Evolutionary conservation across 352 stramenopile species (phyloP).

Genomic region (Globisporangium viniferum): DNA sequence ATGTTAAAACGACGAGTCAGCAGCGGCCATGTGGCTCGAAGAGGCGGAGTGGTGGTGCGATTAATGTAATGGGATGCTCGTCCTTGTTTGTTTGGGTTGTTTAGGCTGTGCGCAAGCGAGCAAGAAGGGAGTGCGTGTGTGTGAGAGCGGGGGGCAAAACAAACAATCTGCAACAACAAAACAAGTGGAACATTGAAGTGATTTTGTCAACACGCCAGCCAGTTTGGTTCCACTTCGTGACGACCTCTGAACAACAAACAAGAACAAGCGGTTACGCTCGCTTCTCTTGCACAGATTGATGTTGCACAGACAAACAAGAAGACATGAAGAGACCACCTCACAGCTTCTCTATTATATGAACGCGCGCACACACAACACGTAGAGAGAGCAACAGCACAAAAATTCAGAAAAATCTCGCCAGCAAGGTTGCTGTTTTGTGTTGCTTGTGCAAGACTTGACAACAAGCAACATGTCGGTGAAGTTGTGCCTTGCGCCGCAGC

Average conservation of each 20-base stretch:
- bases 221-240: background rate
- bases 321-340: background rate
- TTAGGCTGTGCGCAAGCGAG: too few species aligned
- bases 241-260: background rate
- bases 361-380: background rate
- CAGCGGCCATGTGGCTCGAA: slow-evolving; percentile 5
- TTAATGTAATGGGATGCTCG: background rate
- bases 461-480: background rate
- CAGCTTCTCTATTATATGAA: background rate
- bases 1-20: slow-evolving; percentile 9
- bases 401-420: background rate
- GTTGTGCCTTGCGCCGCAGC: background rate
- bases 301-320: background rate
- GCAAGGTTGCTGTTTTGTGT: background rate
- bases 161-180: background rate
- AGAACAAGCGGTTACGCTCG: background rate
- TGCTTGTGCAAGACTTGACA: background rate
- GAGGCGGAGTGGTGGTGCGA: background rate
- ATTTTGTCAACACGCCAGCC: slow-evolving; percentile 1
- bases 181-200: slow-evolving; percentile 7
- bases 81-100: background rate
- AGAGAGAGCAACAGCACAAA: too few species aligned
- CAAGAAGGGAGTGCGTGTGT: background rate
- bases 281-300: background rate
- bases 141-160: background rate